Evolutionary conservation across 768 basidiomycete species (phyloP).

Genomic region (Naganishia friedmannii): DNA sequence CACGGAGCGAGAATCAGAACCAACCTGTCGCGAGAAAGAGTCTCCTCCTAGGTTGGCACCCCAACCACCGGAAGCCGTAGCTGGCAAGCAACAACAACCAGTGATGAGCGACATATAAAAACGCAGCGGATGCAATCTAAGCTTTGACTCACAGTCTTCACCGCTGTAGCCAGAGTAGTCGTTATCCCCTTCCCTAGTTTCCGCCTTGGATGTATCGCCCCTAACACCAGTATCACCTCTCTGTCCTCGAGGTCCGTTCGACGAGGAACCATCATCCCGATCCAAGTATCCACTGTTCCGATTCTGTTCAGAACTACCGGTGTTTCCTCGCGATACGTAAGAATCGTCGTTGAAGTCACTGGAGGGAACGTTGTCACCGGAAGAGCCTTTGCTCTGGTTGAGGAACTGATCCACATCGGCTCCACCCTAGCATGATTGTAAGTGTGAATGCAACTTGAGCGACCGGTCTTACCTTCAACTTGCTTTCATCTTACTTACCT

Average conservation of each 20-base stretch:
- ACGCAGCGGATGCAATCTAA: background rate
- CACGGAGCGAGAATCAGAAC: background rate
- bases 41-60: constrained; percentile 25
- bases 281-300: background rate
- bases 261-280: background rate
- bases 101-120: background rate
- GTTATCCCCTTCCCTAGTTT: constrained; percentile 1
- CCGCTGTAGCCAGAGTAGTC: constrained; percentile 24
- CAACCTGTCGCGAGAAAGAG: constrained; percentile 26
- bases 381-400: constrained; percentile 1
- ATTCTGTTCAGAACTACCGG: constrained; percentile 13
- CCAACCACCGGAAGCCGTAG: constrained; percentile 26
- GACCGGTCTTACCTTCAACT: too few species aligned
- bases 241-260: background rate
- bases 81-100: background rate
- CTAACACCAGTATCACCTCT: background rate
- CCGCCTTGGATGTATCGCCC: constrained; percentile 6
- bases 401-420: constrained; percentile 18
- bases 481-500: background rate
- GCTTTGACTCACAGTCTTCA: constrained; percentile 22
- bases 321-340: constrained; percentile 5
- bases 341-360: background rate
- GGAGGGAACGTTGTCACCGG: constrained; percentile 14
- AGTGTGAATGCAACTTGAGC: background rate
- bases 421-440: background rate